Evolutionary conservation across 2,329 filamentous ascomycete genomes (phyloP).

Genomic region (Paraphaeosphaeria sporulosa): DNA sequence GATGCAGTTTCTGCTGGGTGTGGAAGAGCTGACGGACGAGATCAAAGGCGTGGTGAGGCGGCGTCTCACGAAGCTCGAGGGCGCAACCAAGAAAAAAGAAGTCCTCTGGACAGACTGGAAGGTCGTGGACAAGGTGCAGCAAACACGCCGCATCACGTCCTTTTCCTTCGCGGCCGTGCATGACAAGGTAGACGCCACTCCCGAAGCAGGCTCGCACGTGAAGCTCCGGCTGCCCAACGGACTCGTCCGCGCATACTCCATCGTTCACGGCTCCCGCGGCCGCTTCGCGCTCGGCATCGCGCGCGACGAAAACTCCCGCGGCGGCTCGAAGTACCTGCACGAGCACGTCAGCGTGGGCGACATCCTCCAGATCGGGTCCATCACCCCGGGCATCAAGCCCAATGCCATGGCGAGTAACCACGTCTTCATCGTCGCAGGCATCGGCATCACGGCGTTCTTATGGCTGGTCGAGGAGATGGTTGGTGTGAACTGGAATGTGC

Average conservation of each 20-base stretch:
- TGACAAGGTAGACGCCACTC: background rate
- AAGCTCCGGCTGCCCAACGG: background rate
- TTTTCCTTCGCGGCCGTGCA: conserved; percentile 4
- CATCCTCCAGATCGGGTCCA: conserved; percentile 1
- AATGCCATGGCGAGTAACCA: conserved; percentile 14
- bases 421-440: conserved; percentile 11
- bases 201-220: conserved; percentile 4
- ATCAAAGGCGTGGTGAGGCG: background rate
- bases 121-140: background rate
- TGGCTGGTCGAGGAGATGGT: conserved; percentile 10
- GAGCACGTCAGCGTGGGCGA: conserved; percentile 1
- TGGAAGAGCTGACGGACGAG: conserved; percentile 6
- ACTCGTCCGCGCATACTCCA: conserved; percentile 10
- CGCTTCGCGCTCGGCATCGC: conserved; percentile 15
- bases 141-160: conserved; percentile 2
- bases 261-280: conserved; percentile 1
- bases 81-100: background rate
- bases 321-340: conserved; percentile 11
- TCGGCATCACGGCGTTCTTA: conserved; percentile 14
- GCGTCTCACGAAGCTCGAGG: background rate
- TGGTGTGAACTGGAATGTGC: conserved; percentile 5
- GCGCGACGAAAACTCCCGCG: conserved; percentile 5
- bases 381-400: conserved; percentile 5
- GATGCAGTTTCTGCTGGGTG: background rate
- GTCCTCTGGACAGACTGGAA: conserved; percentile 7